Percentiles rank a stretch among this genome's conserved stretches.
phyloP scores from a whole-genome alignment of 805 yeast species.

The Spathaspora arborariae region DNA sequence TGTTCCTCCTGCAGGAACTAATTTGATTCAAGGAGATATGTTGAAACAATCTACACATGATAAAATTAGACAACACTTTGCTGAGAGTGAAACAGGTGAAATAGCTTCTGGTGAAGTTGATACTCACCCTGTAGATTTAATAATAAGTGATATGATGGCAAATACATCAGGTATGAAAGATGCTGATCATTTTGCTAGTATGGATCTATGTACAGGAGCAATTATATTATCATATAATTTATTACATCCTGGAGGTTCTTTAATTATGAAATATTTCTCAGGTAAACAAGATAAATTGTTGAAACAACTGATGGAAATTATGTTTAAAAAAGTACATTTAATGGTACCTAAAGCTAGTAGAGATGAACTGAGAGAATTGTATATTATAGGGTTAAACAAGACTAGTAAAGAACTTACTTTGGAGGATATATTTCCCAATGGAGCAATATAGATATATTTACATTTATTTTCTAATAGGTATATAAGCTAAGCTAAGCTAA shows the following conservation, averaged over 20 bases:
- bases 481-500: neutral
- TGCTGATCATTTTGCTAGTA: constrained; percentile 78
- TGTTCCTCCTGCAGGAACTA: constrained; percentile 22
- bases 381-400: constrained; percentile 65
- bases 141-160: constrained; percentile 84
- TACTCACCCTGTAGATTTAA: constrained; percentile 28
- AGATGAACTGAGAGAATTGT: constrained; percentile 75
- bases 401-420: constrained; percentile 14
- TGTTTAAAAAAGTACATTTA: constrained; percentile 61
- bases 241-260: constrained; percentile 65
- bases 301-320: constrained; percentile 52
- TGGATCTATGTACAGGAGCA: constrained; percentile 93
- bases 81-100: neutral
- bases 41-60: constrained; percentile 49
- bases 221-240: constrained; percentile 68
- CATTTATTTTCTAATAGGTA: too few relatives aligned
- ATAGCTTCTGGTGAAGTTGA: neutral
- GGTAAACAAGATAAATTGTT: constrained; percentile 74
- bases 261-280: constrained; percentile 80
- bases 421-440: neutral
- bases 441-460: neutral
- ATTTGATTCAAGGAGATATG: constrained; percentile 39
- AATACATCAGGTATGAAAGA: constrained; percentile 82
- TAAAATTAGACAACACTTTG: constrained; percentile 49
- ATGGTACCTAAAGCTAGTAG: constrained; percentile 83